phyloP scores from a whole-genome alignment of 176 grass and related monocot species.

The Melocanna baccifera region DNA sequence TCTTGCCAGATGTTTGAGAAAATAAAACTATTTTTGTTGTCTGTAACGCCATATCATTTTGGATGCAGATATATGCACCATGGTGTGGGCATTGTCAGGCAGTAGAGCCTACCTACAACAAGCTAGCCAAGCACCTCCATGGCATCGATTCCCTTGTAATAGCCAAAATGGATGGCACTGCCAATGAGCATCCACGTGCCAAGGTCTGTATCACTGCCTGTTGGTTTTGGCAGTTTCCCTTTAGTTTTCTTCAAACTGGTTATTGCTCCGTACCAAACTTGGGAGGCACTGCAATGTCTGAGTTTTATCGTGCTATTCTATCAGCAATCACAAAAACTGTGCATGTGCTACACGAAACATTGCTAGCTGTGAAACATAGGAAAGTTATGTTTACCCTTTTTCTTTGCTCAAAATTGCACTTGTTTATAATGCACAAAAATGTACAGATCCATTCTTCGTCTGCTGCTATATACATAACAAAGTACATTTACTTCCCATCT shows the following conservation, averaged over 20 bases:
- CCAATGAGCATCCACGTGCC: slow-evolving; percentile 82
- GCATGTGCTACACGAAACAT: not conserved
- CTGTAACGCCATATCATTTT: not conserved
- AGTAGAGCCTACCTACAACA: slow-evolving; percentile 85
- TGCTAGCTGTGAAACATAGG: not conserved
- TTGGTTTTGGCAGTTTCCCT: slow-evolving; percentile 17
- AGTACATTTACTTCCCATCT: not conserved
- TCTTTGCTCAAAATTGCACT: not conserved
- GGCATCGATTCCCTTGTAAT: slow-evolving; percentile 81
- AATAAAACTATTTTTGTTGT: not conserved
- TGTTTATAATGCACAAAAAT: not conserved
- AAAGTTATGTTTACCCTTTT: not conserved
- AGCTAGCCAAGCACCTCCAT: slow-evolving; percentile 68
- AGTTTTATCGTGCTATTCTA: not conserved
- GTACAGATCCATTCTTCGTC: not conserved
- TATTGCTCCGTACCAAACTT: slow-evolving; percentile 2
- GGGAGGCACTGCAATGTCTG: not conserved
- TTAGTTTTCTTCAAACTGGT: not conserved
- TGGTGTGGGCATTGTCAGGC: slow-evolving; percentile 98
- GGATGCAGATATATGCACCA: slow-evolving; percentile 79
- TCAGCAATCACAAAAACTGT: not conserved
- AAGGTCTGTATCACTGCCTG: slow-evolving; percentile 45
- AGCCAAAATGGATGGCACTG: slow-evolving; percentile 94
- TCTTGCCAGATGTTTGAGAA: not conserved
- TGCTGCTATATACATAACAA: not conserved